Conservation (phyloP, 805 yeast genomes). For the Nakazawaea peltata region DNA sequence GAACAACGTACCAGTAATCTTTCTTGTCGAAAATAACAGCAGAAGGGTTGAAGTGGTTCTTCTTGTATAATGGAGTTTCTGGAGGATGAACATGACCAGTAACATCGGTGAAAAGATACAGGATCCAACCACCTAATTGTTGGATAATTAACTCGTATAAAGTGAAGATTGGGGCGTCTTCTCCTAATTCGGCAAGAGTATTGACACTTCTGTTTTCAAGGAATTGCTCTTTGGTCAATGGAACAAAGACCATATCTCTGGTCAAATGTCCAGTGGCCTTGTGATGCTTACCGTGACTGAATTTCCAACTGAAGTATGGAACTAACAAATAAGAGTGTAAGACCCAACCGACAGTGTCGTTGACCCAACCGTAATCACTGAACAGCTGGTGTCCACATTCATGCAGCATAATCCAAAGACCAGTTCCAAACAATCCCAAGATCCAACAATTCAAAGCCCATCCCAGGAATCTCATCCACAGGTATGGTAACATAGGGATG, state of each 20-base stretch:
- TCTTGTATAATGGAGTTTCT: slow-evolving; percentile 34
- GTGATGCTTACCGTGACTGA: slow-evolving; percentile 52
- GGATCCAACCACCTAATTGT: slow-evolving; percentile 74
- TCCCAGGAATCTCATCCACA: slow-evolving; percentile 27
- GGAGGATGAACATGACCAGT: slow-evolving; percentile 60
- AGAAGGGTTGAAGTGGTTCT: slow-evolving; percentile 64
- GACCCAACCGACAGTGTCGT: slow-evolving; percentile 54
- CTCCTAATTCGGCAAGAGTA: slow-evolving; percentile 47
- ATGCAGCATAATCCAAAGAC: slow-evolving; percentile 56
- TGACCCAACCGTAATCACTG: slow-evolving; percentile 42
- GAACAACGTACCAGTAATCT: slow-evolving; percentile 63
- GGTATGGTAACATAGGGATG: slow-evolving; percentile 32
- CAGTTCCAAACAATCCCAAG: slow-evolving; percentile 48
- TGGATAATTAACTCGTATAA: slow-evolving; percentile 49
- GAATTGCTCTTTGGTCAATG: slow-evolving; percentile 41
- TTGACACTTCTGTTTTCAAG: slow-evolving; percentile 26
- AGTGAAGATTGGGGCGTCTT: slow-evolving; percentile 68
- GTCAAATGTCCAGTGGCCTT: slow-evolving; percentile 55
- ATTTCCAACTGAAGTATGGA: slow-evolving; percentile 60
- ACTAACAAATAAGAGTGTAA: slow-evolving; percentile 49
- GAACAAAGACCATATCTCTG: slow-evolving; percentile 54
- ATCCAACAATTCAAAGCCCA: slow-evolving; percentile 33
- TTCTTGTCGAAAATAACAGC: slow-evolving; percentile 69
- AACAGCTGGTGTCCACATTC: slow-evolving; percentile 63
- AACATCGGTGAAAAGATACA: slow-evolving; percentile 59